phyloP scores from a whole-genome alignment of 441 rosid genomes.

The Macaranga tanarius region DNA sequence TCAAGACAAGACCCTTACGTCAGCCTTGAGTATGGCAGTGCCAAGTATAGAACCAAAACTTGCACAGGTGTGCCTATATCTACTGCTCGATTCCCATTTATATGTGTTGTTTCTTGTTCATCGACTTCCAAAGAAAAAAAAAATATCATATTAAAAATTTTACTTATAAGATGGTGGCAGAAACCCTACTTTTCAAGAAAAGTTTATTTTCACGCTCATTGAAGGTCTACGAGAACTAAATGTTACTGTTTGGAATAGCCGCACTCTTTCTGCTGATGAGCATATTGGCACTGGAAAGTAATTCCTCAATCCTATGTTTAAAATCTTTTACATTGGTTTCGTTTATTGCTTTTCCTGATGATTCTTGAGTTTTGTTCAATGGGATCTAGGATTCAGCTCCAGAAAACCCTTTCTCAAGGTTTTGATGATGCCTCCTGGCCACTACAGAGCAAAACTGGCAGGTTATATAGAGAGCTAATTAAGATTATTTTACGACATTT shows the following conservation, averaged over 20 bases:
- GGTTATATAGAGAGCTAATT: constrained; percentile 24
- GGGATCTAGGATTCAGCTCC: constrained; percentile 40
- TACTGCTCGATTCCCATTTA: not conserved
- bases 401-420: constrained; percentile 53
- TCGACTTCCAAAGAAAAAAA: no score
- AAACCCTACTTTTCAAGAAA: constrained; percentile 56
- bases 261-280: constrained; percentile 45
- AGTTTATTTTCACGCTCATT: constrained; percentile 42
- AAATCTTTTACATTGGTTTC: not conserved
- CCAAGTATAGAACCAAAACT: constrained; percentile 46
- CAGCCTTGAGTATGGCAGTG: constrained; percentile 39
- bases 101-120: not conserved
- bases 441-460: constrained; percentile 38
- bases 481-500: not conserved
- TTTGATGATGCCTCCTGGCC: constrained; percentile 50
- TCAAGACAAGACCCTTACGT: constrained; percentile 60
- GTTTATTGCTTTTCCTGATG: no score
- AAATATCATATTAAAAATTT: not conserved
- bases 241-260: constrained; percentile 49
- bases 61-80: constrained; percentile 38
- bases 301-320: not conserved
- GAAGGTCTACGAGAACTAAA: constrained; percentile 51
- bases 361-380: not conserved
- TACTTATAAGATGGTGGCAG: constrained; percentile 42
- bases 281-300: constrained; percentile 54